Conservation (phyloP, 176 grass and related monocot species). For the Microstegium vimineum region DNA sequence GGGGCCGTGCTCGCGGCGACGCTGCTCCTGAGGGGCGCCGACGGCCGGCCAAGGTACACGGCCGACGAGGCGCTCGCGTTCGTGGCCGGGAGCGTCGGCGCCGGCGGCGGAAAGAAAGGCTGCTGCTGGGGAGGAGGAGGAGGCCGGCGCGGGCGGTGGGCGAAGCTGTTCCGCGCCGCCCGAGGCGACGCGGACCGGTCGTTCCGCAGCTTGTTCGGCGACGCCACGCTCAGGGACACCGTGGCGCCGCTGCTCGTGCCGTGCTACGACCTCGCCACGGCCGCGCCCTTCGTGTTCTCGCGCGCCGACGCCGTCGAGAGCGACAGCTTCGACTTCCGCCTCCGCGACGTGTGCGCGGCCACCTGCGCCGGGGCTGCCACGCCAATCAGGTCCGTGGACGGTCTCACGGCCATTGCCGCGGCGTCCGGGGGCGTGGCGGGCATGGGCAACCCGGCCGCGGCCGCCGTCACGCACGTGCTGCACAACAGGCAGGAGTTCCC, state of each 20-base stretch:
- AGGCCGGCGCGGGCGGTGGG: no score
- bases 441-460: slow-evolving; percentile 67
- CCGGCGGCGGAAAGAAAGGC: slow-evolving; percentile 23
- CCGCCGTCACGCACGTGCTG: slow-evolving; percentile 72
- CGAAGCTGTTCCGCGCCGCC: no score
- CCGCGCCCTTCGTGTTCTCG: slow-evolving; percentile 78
- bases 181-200: no score
- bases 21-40: slow-evolving; percentile 50
- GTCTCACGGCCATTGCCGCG: slow-evolving; percentile 38
- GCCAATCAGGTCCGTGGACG: slow-evolving; percentile 46
- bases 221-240: slow-evolving; percentile 67
- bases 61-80: slow-evolving; percentile 56
- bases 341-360: slow-evolving; percentile 64
- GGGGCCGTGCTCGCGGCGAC: slow-evolving; percentile 54
- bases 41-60: slow-evolving; percentile 53
- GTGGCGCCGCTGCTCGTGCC: slow-evolving; percentile 66
- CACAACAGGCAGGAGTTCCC: slow-evolving; percentile 95
- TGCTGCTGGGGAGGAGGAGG: slow-evolving; percentile 11
- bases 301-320: slow-evolving; percentile 81
- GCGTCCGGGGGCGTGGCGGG: slow-evolving; percentile 39
- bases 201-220: slow-evolving; percentile 56
- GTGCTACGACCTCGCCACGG: slow-evolving; percentile 72
- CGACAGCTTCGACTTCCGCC: slow-evolving; percentile 68
- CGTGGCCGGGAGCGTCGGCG: background rate
- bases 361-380: slow-evolving; percentile 9